Evolutionary conservation across 177 flowering plant species (phyloP), one percentile per base, ranked within the genome.

Genomic region (Vitis hybrid): DNA sequence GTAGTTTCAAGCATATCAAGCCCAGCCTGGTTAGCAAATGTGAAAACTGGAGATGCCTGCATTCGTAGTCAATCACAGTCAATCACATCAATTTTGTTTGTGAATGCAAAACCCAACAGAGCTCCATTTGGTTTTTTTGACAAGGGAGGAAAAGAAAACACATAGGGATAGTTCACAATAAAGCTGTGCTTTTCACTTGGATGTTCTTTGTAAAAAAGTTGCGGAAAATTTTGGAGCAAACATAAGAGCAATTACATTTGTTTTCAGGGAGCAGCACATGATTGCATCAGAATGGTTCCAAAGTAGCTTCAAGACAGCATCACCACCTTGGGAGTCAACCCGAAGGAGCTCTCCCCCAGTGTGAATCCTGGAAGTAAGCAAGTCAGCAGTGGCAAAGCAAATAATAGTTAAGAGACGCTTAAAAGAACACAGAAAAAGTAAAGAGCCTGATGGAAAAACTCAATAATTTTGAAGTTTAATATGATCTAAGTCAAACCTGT

Each of bases 271-370:
- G 70, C 97, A 93, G 82, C 98, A 93, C 89, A 91, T 72, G 34
- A 93, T 81, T 14, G 94, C 93, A 80, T 93, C 91, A 10, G 84
- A 67, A 58, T 89, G 91, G 71, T 82, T 82, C 97, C 97, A 93
- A 49, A 91, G 85, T 32, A 73, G 84, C 74, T 88, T 93, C 80
- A 93, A 62, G 69, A 89, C 68, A 59, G 84, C 79, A 66, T 91
- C 93, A 9, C 84, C 84, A 5, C 79, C 77, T 56, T 66, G 79
- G 10, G 86, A 68, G 56, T 82, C 88, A 14, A 55, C 70, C 56
- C 67, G 79, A 52, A 92, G 79, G 57, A 92, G 87, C 30, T 90
- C 93, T 34, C 73, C 83, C 5, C 95, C 97, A 69, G 86, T 81
- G 67, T 88, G 91, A 23, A 80, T 71, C 82, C 97, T 92, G 77